These are phyloP conservation scores for Candida chilensis DNA, from an alignment of 805 yeast species.

Conservation along the genomic window DNA sequence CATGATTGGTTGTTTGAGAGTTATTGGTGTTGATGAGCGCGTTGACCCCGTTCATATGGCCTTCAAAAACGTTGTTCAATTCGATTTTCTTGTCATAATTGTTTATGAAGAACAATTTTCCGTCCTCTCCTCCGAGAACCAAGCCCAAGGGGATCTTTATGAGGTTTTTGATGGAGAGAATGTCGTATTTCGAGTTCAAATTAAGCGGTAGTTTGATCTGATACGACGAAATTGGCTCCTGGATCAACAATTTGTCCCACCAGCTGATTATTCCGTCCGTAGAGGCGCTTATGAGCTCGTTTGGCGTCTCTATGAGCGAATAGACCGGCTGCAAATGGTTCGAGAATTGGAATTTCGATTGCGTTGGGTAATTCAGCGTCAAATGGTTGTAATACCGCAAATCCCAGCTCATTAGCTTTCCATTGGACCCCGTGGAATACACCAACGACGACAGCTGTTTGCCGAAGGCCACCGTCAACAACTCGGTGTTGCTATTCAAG, in stretches of 20 bases:
- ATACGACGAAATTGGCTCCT: no score
- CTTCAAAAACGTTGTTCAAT: constrained; percentile 8
- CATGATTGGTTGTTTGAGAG: no score
- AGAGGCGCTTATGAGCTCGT: no score
- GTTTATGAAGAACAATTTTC: constrained; percentile 17
- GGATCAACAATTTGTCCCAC: no score
- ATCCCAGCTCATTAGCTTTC: constrained; percentile 45
- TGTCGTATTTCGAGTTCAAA: no score
- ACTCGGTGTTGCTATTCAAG: constrained; percentile 27
- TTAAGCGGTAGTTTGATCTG: no score
- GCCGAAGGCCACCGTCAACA: constrained; percentile 30
- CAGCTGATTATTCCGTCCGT: no score
- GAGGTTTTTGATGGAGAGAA: no score
- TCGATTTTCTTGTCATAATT: constrained; percentile 14
- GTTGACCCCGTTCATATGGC: constrained; percentile 21
- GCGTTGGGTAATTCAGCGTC: constrained; percentile 2
- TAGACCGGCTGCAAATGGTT: constrained; percentile 8
- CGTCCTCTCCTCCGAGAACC: constrained; percentile 25
- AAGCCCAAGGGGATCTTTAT: no score
- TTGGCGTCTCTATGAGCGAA: constrained; percentile 9
- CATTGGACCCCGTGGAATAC: constrained; percentile 40
- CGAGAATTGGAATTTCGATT: constrained; percentile 12
- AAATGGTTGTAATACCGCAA: constrained; percentile 7
- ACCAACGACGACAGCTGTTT: constrained; percentile 24
- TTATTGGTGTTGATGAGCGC: constrained; percentile 6